phyloP scores from a whole-genome alignment of 2,329 filamentous ascomycete genomes.

The Fusarium fracticaudum region DNA sequence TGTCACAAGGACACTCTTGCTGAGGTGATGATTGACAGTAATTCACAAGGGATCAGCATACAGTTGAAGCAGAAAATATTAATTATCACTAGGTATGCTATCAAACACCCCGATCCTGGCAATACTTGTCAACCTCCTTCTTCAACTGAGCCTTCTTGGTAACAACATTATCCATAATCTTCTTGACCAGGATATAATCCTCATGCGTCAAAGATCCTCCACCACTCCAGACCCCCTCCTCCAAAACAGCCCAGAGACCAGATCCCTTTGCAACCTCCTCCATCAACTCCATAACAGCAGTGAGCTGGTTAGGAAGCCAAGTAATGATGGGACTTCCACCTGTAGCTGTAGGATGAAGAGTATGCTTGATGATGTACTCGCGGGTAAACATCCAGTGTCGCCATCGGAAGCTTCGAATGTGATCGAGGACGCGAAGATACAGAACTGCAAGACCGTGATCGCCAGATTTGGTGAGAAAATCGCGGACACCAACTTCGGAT shows the following conservation, averaged over 20 bases:
- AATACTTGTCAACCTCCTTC: constrained; percentile 82
- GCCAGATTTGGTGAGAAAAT: constrained; percentile 53
- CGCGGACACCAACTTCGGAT: constrained; percentile 62
- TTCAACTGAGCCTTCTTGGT: constrained; percentile 71
- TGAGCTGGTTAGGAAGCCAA: constrained; percentile 84
- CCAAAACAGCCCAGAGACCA: constrained; percentile 31
- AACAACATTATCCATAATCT: constrained; percentile 73
- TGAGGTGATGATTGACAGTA: background rate
- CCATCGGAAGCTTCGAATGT: constrained; percentile 85
- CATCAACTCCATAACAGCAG: constrained; percentile 79
- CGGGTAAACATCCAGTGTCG: constrained; percentile 87
- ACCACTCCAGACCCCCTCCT: constrained; percentile 30
- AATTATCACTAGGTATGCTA: background rate
- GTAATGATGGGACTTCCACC: constrained; percentile 85
- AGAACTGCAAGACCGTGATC: constrained; percentile 60
- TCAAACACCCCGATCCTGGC: constrained; percentile 65
- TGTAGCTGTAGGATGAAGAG: constrained; percentile 79
- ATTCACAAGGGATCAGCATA: no score
- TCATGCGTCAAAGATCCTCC: constrained; percentile 26
- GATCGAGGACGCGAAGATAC: constrained; percentile 74
- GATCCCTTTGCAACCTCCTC: constrained; percentile 59
- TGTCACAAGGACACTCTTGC: no score
- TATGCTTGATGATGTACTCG: constrained; percentile 85
- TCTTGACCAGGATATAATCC: constrained; percentile 35
- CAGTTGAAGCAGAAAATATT: background rate